These are phyloP conservation scores for Cryphonectria radicalis DNA, from an alignment of 2,329 filamentous ascomycete species.

Conservation along the genomic window DNA sequence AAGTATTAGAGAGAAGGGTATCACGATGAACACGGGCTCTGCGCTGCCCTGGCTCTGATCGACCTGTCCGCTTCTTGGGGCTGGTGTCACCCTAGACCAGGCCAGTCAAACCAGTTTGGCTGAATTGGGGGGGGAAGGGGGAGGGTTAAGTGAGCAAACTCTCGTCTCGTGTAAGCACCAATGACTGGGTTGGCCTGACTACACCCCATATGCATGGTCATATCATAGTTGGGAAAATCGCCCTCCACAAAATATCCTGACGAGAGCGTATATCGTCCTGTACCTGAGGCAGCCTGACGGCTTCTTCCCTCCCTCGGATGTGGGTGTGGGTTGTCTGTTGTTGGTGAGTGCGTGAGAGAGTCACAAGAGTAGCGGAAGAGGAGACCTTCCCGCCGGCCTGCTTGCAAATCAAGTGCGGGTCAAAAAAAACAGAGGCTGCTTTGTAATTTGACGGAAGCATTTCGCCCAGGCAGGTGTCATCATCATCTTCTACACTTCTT, in stretches of 20 bases:
- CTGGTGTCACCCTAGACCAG: too few species aligned
- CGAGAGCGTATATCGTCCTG: neutral
- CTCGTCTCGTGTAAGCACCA: constrained; percentile 11
- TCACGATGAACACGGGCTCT: neutral
- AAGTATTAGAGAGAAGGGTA: neutral
- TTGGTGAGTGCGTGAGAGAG: neutral
- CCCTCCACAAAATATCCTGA: neutral
- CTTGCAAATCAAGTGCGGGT: constrained; percentile 12
- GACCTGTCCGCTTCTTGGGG: neutral
- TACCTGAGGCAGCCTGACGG: constrained; percentile 3
- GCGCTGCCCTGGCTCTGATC: neutral
- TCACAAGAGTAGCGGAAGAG: too few species aligned
- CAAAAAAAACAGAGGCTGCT: neutral
- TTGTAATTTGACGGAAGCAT: constrained; percentile 13
- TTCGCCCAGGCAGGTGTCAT: constrained; percentile 10
- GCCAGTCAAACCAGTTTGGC: neutral
- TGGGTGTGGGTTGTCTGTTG: neutral
- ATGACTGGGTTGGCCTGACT: neutral
- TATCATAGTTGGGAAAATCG: neutral
- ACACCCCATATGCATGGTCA: neutral
- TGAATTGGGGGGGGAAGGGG: neutral
- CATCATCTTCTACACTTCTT: neutral
- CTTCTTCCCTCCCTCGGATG: neutral
- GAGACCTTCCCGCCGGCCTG: neutral
- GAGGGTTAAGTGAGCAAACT: neutral